These are phyloP conservation scores for Periconia sp. DNA, from an alignment of 2,329 filamentous ascomycete species.

Conservation along the genomic window DNA sequence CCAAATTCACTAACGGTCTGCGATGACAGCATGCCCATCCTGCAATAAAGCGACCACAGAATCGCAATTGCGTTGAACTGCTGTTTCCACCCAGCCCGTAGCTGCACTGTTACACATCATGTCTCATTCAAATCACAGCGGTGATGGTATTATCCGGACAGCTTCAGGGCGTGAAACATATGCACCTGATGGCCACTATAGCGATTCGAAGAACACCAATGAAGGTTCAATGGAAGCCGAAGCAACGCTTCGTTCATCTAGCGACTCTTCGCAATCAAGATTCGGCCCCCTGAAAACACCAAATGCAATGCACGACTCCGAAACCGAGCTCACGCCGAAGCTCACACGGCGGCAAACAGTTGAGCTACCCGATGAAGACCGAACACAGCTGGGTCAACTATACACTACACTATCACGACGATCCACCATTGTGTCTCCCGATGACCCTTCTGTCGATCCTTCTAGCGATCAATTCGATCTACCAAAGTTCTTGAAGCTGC, in stretches of 20 bases:
- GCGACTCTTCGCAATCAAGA: conserved; percentile 9
- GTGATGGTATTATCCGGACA: conserved; percentile 24
- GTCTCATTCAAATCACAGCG: not conserved
- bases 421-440: conserved; percentile 30
- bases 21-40: not conserved
- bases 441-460: conserved; percentile 57
- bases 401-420: conserved; percentile 25
- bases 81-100: not conserved
- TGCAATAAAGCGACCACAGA: not conserved
- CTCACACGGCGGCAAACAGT: conserved; percentile 13
- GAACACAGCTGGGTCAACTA: conserved; percentile 28
- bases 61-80: not conserved
- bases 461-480: conserved; percentile 55
- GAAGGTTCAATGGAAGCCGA: not conserved
- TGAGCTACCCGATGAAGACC: conserved; percentile 25
- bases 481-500: conserved; percentile 55
- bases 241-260: conserved; percentile 6
- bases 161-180: conserved; percentile 33
- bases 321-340: not conserved
- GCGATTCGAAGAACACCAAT: not conserved
- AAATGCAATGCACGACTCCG: conserved; percentile 1
- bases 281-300: conserved; percentile 10
- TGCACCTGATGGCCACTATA: conserved; percentile 26
- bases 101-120: conserved; percentile 1
- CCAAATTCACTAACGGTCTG: not conserved